These are phyloP conservation scores for Trichaptum fuscoviolaceum DNA, from an alignment of 768 basidiomycete genomes.

Conservation along the genomic window DNA sequence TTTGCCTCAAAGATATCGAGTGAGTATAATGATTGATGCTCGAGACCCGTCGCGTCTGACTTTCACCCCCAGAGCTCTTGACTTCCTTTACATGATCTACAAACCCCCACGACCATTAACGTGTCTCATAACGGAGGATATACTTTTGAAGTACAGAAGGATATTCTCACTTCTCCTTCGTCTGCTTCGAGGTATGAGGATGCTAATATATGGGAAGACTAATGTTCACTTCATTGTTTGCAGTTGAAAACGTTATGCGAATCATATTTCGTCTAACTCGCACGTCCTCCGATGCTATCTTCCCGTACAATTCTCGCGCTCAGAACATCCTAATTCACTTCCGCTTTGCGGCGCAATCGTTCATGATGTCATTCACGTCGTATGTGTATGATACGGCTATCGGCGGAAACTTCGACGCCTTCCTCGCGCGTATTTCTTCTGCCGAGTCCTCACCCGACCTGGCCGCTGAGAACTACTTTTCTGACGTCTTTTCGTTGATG, in stretches of 20 bases:
- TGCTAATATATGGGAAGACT: slow-evolving; percentile 13
- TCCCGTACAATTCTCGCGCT: slow-evolving; percentile 50
- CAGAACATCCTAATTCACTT: slow-evolving; percentile 58
- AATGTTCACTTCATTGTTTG: slow-evolving; percentile 12
- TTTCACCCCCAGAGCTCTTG: slow-evolving; percentile 55
- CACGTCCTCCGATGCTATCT: slow-evolving; percentile 37
- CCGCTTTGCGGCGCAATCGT: slow-evolving; percentile 68
- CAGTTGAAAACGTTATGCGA: slow-evolving; percentile 65
- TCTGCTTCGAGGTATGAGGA: slow-evolving; percentile 62
- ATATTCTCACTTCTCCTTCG: slow-evolving; percentile 78
- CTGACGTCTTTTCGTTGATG: slow-evolving; percentile 72
- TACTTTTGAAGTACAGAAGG: slow-evolving; percentile 82
- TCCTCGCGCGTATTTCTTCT: slow-evolving; percentile 41
- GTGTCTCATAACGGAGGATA: slow-evolving; percentile 61
- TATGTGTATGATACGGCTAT: slow-evolving; percentile 84
- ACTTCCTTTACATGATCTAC: slow-evolving; percentile 88
- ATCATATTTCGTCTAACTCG: slow-evolving; percentile 63
- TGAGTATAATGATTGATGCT: slow-evolving; percentile 23
- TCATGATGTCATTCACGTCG: slow-evolving; percentile 58
- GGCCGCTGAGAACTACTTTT: slow-evolving; percentile 31
- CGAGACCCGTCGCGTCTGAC: slow-evolving; percentile 4
- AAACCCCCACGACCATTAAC: slow-evolving; percentile 78
- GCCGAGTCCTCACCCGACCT: slow-evolving; percentile 13
- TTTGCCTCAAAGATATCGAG: slow-evolving; percentile 40
- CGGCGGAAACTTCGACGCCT: slow-evolving; percentile 67